These are phyloP conservation scores for Fomes fomentarius DNA, from an alignment of 1,284 basidiomycete species.

Conservation along the genomic window DNA sequence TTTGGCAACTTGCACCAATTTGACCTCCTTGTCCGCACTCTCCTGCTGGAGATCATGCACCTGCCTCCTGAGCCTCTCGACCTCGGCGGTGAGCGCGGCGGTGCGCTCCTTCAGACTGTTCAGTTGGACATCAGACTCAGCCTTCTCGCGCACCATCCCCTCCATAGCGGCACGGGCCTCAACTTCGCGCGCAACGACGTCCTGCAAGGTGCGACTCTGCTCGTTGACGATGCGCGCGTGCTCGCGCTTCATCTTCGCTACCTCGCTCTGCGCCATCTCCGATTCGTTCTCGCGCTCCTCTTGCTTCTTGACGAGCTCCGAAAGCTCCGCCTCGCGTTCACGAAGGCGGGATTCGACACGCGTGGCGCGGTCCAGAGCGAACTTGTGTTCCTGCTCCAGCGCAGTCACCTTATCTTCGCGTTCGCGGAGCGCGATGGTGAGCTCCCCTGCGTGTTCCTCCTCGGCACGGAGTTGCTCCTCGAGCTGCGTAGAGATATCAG, in stretches of 20 bases:
- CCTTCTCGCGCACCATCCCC: slow-evolving; percentile 51
- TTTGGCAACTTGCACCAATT: slow-evolving; percentile 73
- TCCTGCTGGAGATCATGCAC: slow-evolving; percentile 76
- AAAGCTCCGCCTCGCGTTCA: slow-evolving; percentile 53
- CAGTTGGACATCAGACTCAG: slow-evolving; percentile 53
- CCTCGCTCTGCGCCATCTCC: slow-evolving; percentile 58
- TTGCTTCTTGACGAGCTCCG: slow-evolving; percentile 42
- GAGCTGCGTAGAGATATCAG: slow-evolving; percentile 41
- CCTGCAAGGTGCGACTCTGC: slow-evolving; percentile 52
- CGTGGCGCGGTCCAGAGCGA: slow-evolving; percentile 49
- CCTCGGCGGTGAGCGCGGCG: slow-evolving; percentile 58
- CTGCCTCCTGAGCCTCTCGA: slow-evolving; percentile 64
- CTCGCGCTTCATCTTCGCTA: slow-evolving; percentile 56
- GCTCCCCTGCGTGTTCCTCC: slow-evolving; percentile 48
- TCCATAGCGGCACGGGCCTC: slow-evolving; percentile 52
- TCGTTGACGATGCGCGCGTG: slow-evolving; percentile 53
- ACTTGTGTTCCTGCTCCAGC: slow-evolving; percentile 60
- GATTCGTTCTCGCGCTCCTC: slow-evolving; percentile 45
- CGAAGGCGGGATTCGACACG: slow-evolving; percentile 62
- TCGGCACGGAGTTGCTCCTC: slow-evolving; percentile 52
- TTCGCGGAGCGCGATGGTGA: slow-evolving; percentile 55
- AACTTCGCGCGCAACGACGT: slow-evolving; percentile 49
- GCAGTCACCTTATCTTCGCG: slow-evolving; percentile 55
- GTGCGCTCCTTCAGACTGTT: slow-evolving; percentile 52
- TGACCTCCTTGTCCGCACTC: slow-evolving; percentile 83